A percentile compares a stretch with the other conserved stretches of the same genome.
Conservation (phyloP, 345 rosid species). For the Boechera stricta region DNA sequence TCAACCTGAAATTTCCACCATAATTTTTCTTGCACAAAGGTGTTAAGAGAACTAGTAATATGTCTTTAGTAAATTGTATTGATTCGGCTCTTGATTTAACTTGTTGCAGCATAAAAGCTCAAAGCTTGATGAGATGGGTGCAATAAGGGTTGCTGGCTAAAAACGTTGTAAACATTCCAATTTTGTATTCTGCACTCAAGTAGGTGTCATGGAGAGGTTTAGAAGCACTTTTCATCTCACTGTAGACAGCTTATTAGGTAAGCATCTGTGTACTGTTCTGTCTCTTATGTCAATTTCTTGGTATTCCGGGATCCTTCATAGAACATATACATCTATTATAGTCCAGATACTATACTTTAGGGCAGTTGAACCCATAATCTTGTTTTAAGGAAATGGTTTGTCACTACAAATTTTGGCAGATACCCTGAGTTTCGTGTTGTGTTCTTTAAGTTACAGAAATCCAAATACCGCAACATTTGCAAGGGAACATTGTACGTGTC, state of each 20-base stretch:
- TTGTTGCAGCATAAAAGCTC: conserved; percentile 86
- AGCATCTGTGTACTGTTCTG: conserved; percentile 26
- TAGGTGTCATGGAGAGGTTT: conserved; percentile 58
- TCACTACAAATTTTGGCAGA: background rate
- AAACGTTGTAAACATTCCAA: conserved; percentile 45
- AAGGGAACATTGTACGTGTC: no score
- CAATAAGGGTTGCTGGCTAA: conserved; percentile 88
- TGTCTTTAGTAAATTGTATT: conserved; percentile 3
- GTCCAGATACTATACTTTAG: background rate
- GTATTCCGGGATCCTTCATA: conserved; percentile 16
- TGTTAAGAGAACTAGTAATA: conserved; percentile 7
- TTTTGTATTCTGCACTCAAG: conserved; percentile 38
- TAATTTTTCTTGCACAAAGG: background rate
- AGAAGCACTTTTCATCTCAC: conserved; percentile 57
- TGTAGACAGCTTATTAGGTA: conserved; percentile 63
- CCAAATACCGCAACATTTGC: background rate
- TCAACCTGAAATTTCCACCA: conserved; percentile 14
- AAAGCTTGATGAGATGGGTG: conserved; percentile 88
- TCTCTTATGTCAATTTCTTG: conserved; percentile 27
- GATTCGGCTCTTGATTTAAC: conserved; percentile 27
- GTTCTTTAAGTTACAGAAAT: background rate
- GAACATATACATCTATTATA: conserved; percentile 21
- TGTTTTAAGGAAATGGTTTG: background rate
- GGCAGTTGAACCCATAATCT: background rate
- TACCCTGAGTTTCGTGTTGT: background rate